A percentile compares a stretch with the other conserved stretches of the same genome.
These are phyloP conservation scores for Lepidopterella palustris DNA, from an alignment of 495 filamentous ascomycete species.

Conservation along the genomic window DNA sequence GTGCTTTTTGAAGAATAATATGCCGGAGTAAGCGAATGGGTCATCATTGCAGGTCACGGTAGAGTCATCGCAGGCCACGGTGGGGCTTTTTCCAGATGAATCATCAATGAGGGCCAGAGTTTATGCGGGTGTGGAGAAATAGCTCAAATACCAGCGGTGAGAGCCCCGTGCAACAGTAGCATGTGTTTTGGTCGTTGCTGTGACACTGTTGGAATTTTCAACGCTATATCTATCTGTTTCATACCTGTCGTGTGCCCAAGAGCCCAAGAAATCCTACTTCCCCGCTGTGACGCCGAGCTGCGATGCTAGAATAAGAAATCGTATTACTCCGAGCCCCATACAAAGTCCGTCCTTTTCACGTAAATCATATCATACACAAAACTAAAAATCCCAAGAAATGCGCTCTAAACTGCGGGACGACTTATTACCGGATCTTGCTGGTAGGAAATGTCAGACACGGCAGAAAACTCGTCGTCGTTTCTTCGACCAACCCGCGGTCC, in stretches of 20 bases:
- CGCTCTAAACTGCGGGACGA: constrained; percentile 9
- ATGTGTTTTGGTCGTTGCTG: not conserved
- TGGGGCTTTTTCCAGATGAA: too few species aligned
- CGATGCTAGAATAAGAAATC: not conserved
- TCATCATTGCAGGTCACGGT: too few species aligned
- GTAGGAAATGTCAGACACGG: constrained; percentile 24
- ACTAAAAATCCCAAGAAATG: not conserved
- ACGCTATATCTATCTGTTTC: constrained; percentile 4
- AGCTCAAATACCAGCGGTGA: too few species aligned
- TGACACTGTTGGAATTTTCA: not conserved
- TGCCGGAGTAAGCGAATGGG: not conserved
- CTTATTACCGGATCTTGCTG: constrained; percentile 21
- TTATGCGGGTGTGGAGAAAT: too few species aligned
- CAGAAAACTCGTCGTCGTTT: constrained; percentile 11
- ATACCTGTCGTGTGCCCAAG: not conserved
- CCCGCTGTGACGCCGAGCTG: not conserved
- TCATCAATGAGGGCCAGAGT: too few species aligned
- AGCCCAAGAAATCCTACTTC: not conserved
- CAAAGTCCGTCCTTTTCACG: not conserved
- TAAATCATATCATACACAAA: constrained; percentile 3
- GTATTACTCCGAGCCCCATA: not conserved
- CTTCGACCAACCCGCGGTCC: not conserved
- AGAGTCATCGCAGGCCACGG: too few species aligned
- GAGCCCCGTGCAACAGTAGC: too few species aligned
- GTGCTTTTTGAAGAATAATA: not conserved